phyloP scores from a whole-genome alignment of 345 rosid genomes.

The Aurinia saxatilis region DNA sequence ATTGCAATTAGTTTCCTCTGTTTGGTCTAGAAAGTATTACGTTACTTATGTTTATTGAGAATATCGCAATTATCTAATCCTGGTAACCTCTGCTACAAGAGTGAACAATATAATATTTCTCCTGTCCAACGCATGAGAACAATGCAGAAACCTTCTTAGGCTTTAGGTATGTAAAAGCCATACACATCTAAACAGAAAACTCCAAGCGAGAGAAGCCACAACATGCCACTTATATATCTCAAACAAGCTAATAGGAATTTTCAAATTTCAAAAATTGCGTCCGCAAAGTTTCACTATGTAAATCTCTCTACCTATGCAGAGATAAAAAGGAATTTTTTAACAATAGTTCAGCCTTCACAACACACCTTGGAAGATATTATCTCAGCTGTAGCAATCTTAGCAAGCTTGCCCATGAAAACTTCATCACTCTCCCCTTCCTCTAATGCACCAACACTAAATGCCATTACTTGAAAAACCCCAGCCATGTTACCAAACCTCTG shows the following conservation, averaged over 20 bases:
- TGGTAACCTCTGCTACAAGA: constrained; percentile 7
- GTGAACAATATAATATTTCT: background rate
- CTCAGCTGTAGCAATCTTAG: constrained; percentile 87
- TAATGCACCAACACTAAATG: constrained; percentile 62
- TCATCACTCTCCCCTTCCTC: constrained; percentile 59
- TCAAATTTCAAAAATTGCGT: background rate
- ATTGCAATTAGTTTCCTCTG: background rate
- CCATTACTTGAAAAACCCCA: constrained; percentile 92
- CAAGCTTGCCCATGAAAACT: constrained; percentile 72
- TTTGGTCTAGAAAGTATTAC: background rate
- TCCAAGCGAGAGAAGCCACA: background rate
- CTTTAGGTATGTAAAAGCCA: background rate
- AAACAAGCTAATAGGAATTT: background rate
- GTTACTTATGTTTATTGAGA: background rate
- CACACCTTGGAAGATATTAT: constrained; percentile 88
- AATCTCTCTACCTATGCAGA: background rate
- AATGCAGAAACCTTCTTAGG: constrained; percentile 2
- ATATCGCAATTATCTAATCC: constrained; percentile 3
- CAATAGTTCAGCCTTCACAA: background rate
- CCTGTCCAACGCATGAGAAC: constrained; percentile 1
- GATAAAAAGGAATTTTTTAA: background rate
- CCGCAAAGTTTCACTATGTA: background rate
- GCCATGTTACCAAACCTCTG: constrained; percentile 93
- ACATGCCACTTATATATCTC: background rate
- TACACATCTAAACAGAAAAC: background rate